These are phyloP conservation scores for Cystobasidium tubakii DNA, from an alignment of 768 basidiomycete genomes.

Conservation along the genomic window DNA sequence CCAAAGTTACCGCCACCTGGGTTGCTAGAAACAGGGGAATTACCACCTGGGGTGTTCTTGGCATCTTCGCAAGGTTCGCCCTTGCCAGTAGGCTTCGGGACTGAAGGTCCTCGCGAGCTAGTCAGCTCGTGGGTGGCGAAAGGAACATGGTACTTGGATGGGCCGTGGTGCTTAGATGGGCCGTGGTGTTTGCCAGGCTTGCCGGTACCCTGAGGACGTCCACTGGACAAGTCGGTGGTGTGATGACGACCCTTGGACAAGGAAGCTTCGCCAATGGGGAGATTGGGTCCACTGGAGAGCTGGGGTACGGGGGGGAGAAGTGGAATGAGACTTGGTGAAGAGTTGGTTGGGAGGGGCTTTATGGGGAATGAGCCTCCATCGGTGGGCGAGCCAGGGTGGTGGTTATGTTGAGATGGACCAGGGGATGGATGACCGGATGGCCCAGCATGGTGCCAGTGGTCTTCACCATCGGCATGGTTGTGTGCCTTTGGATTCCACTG, in stretches of 20 bases:
- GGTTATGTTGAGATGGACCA: conserved; percentile 9
- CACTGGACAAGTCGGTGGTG: neutral
- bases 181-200: neutral
- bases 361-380: neutral
- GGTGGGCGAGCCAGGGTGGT: neutral
- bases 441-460: conserved; percentile 7
- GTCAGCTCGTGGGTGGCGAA: neutral
- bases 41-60: neutral
- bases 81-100: conserved; percentile 19
- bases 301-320: neutral
- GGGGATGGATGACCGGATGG: neutral
- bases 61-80: too few relatives aligned
- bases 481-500: conserved; percentile 33
- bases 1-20: too few relatives aligned
- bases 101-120: conserved; percentile 3
- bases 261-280: neutral
- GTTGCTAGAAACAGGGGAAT: neutral
- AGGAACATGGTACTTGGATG: neutral
- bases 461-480: neutral
- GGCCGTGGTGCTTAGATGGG: conserved; percentile 4
- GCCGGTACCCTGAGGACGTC: neutral
- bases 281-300: neutral
- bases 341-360: neutral
- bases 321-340: neutral
- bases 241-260: neutral